These are phyloP conservation scores for Ustilaginoidea virens DNA, from an alignment of 2,329 filamentous ascomycete genomes.

Conservation along the genomic window DNA sequence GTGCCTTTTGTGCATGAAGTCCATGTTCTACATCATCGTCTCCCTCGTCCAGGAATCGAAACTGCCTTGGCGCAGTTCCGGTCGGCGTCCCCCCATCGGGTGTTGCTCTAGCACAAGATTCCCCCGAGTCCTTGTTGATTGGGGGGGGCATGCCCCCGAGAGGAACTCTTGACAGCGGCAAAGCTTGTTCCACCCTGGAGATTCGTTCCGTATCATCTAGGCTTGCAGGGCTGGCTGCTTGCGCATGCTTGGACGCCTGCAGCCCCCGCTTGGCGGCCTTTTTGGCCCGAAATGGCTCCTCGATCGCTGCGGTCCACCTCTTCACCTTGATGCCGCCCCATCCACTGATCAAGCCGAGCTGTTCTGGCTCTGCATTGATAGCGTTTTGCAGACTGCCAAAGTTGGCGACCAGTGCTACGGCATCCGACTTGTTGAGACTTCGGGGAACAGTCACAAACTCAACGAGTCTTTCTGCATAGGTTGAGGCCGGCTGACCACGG, in stretches of 20 bases:
- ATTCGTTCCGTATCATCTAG: conserved; percentile 8
- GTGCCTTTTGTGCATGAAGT: conserved; percentile 24
- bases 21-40: conserved; percentile 31
- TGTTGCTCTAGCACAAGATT: conserved; percentile 2
- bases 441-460: conserved; percentile 87
- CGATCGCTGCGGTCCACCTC: conserved; percentile 65
- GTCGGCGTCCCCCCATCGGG: conserved; percentile 1
- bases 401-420: conserved; percentile 74
- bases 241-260: conserved; percentile 8
- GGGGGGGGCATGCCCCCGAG: conserved; percentile 21
- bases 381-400: conserved; percentile 83
- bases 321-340: conserved; percentile 95
- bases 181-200: conserved; percentile 20
- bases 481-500: conserved; percentile 66
- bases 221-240: conserved; percentile 4
- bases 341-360: conserved; percentile 69
- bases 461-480: conserved; percentile 73
- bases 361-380: conserved; percentile 75
- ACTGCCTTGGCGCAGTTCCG: conserved; percentile 13
- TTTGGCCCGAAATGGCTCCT: conserved; percentile 69
- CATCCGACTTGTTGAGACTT: conserved; percentile 88
- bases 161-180: conserved; percentile 24
- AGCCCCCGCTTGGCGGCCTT: conserved; percentile 42
- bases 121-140: conserved; percentile 1
- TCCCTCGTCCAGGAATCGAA: conserved; percentile 23